A percentile compares a stretch with the other conserved stretches of the same genome.
Evolutionary conservation across 2,329 filamentous ascomycete genomes (phyloP).

Genomic region (Aspergillus aculeatinus): DNA sequence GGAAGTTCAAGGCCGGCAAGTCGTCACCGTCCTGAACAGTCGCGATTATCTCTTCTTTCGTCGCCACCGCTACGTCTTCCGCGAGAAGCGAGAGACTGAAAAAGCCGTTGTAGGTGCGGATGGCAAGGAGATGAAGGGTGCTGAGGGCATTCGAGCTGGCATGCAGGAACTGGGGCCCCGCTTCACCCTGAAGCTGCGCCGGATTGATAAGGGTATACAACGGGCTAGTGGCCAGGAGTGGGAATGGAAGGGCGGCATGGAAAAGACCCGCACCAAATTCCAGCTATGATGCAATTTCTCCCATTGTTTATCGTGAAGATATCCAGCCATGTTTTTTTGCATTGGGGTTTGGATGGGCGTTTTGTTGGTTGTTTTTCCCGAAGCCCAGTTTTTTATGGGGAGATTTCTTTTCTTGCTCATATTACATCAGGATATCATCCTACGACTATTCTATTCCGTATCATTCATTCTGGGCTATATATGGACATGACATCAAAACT

Average conservation of each 20-base stretch:
- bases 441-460: background rate
- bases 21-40: conserved; percentile 91
- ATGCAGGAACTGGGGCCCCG: conserved; percentile 86
- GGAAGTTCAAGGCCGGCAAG: conserved; percentile 81
- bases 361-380: background rate
- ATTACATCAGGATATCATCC: background rate
- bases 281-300: conserved; percentile 61
- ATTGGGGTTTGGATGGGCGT: conserved; percentile 5
- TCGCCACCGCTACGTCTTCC: conserved; percentile 86
- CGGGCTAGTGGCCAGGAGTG: conserved; percentile 77
- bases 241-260: conserved; percentile 95
- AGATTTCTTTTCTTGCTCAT: background rate
- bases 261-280: conserved; percentile 91
- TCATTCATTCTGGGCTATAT: conserved; percentile 27
- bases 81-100: conserved; percentile 82
- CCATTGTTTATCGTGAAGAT: conserved; percentile 11
- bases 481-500: conserved; percentile 44
- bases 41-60: conserved; percentile 94
- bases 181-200: conserved; percentile 81
- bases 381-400: background rate
- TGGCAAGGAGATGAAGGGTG: conserved; percentile 78
- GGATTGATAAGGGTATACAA: conserved; percentile 87
- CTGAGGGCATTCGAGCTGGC: conserved; percentile 80
- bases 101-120: conserved; percentile 81
- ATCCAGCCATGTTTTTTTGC: background rate